Base-by-base conservation (phyloP, 129 eudicot species). In the Artemisia annua region DNA sequence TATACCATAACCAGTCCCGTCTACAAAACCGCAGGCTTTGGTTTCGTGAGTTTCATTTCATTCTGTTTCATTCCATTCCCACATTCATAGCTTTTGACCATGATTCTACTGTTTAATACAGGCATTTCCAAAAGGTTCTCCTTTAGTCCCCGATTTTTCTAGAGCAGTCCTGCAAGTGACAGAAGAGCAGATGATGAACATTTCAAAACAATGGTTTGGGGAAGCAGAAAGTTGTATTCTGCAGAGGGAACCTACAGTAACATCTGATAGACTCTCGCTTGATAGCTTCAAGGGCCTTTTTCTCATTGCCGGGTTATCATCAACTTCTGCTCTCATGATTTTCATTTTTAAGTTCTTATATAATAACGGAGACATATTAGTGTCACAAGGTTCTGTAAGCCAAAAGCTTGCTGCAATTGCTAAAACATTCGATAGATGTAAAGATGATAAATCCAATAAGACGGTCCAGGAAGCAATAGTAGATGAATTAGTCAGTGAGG, bases 271-370 rank as follows among this genome's bases (percentile, higher is more conserved):
- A 52, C 90, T 88, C 69, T 77, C 75, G 4, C 81, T 88, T 0
- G 90, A 85, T 11, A 88, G 88, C 72, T 85, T 85, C 64, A 78
- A 53, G 85, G 87, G 90, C 0, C 87, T 85, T 3, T 88, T 88
- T 55, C 58, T 81, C 14, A 76, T 85, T 24, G 90, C 88, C 20
- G 95, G 85, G 12, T 1, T 81, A 43, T 76, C 87, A 16, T 82
- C 90, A 3, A 57, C 73, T 39, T 52, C 69, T 14, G 86, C 95
- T 75, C 83, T 85, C 16, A 19, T 80, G 17, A 15, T 82, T 28
- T 85, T 35, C 80, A 18, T 81, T 1, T 53, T 74, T 55, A 44
- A 11, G n/a, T 88, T 88, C 78, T 50, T 83, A 10, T 66, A 78
- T 39, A 81, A 88, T 61, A 84, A 85, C 75, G 54, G 83, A 58